Conservation (phyloP, 1,139 yeast species). For the Lodderomyces metapsilosis region DNA sequence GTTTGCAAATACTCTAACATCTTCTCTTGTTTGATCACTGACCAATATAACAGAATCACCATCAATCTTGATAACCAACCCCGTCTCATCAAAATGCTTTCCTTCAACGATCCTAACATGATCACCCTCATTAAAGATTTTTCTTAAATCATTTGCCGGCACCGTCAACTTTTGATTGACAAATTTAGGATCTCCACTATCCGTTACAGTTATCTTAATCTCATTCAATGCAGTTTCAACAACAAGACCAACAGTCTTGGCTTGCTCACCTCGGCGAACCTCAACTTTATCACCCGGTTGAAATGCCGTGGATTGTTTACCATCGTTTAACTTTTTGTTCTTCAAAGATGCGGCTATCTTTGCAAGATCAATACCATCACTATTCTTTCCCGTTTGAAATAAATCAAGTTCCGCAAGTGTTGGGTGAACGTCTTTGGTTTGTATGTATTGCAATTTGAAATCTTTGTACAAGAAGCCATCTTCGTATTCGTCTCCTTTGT, state of each 20-base stretch:
- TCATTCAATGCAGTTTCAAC: constrained; percentile 63
- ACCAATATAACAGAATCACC: constrained; percentile 87
- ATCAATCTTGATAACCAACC: constrained; percentile 80
- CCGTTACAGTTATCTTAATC: constrained; percentile 56
- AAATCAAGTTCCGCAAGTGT: constrained; percentile 83
- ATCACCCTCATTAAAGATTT: constrained; percentile 87
- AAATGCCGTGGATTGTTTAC: constrained; percentile 47
- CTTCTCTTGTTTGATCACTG: constrained; percentile 85
- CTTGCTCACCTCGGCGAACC: constrained; percentile 88
- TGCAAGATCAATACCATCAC: constrained; percentile 75
- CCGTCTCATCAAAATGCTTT: constrained; percentile 89
- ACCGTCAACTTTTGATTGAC: constrained; percentile 56
- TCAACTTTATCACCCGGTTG: constrained; percentile 96
- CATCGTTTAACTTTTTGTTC: constrained; percentile 42
- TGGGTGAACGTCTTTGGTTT: constrained; percentile 84
- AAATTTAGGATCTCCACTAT: constrained; percentile 50
- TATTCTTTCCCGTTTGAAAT: constrained; percentile 70
- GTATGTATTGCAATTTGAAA: constrained; percentile 77
- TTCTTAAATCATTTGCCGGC: constrained; percentile 79
- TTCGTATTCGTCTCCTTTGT: constrained; percentile 83
- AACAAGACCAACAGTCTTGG: constrained; percentile 83
- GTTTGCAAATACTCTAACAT: constrained; percentile 88
- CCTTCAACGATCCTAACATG: constrained; percentile 94
- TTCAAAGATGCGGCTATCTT: constrained; percentile 83
- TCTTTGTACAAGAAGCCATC: constrained; percentile 88